Conservation (phyloP, 73 alveolate genomes). For the Paramecium sexaurelia region DNA sequence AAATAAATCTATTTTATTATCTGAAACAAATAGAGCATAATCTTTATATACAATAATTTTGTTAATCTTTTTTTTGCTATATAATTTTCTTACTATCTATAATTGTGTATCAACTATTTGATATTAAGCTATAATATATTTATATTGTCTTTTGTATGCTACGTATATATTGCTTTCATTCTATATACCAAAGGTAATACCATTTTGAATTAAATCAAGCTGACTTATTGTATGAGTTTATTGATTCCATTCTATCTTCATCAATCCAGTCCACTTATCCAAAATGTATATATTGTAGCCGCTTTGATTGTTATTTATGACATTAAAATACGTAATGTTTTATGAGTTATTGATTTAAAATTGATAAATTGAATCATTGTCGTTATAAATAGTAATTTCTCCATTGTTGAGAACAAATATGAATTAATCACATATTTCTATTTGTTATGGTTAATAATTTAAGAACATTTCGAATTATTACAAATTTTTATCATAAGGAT, state of each 20-base stretch:
- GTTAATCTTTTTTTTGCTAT: neutral
- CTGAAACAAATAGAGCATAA: neutral
- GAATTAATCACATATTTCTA: neutral
- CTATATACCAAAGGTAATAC: neutral
- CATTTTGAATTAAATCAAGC: neutral
- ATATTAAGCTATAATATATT: neutral
- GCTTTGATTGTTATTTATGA: neutral
- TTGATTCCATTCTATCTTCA: neutral
- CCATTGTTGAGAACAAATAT: neutral
- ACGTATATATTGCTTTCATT: neutral
- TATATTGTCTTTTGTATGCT: neutral
- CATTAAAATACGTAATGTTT: neutral
- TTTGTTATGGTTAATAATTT: neutral
- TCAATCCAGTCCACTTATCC: neutral
- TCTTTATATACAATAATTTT: neutral
- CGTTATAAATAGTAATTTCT: neutral
- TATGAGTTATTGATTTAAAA: neutral
- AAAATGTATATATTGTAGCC: neutral
- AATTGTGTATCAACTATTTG: neutral
- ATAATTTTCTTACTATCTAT: neutral
- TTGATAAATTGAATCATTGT: neutral
- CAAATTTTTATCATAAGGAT: conserved; percentile 10
- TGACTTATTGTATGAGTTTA: neutral
- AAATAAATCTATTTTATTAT: neutral
- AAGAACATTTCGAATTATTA: neutral